Base-by-base conservation (phyloP, 306 rosid species). In the Pyrus pyrifolia region DNA sequence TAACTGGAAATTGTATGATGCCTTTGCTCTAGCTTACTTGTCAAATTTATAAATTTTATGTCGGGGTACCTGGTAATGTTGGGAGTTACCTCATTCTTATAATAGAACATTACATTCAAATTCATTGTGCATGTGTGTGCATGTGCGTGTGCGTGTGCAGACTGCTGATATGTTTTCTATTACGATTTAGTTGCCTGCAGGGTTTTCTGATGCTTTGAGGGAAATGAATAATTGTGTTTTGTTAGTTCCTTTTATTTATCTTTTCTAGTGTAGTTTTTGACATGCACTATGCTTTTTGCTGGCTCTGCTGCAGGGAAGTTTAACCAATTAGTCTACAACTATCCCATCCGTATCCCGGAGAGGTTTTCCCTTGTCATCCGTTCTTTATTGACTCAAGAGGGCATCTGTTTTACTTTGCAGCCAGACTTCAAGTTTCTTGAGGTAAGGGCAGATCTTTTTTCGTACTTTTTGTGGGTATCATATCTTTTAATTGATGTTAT, bases 281-380 rank as follows among this genome's bases (percentile, higher is more conserved):
- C 70, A 44, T 65, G 67, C 70, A 68, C 68, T 65, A 58, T 59
- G 67, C 69, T 51, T 35, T 40, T 72, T 71, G 73, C 68, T 71
- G 60, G 65, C 78, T 63, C 42, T 78, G 62, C 67, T 82, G 85
- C 93, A 95, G 98, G 96, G 53, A 95, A 92, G 90, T 95, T 95
- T 86, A 95, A 95, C 73, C 98, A 95, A 60, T 80, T 95, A 83
- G 99, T 95, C 78, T 95, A 95, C 89, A 95, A 95, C 82, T 95
- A 91, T 91, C 99, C 99, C 71, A 95, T 95, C 78, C 97, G 97
- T 66, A 95, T 95, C 52, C 99, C 99, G 23, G 99, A 95, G 84
- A 89, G 99, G 86, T 95, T 95, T 85, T 95, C 99, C 5, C 98
- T 95, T 67, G 99, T 95, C 44, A 95, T 92, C 52, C 95, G 98